Evolutionary conservation across 805 yeast species (phyloP), one percentile per base, ranked within the genome.

Genomic region (Kodamaea nitidulidarum): DNA sequence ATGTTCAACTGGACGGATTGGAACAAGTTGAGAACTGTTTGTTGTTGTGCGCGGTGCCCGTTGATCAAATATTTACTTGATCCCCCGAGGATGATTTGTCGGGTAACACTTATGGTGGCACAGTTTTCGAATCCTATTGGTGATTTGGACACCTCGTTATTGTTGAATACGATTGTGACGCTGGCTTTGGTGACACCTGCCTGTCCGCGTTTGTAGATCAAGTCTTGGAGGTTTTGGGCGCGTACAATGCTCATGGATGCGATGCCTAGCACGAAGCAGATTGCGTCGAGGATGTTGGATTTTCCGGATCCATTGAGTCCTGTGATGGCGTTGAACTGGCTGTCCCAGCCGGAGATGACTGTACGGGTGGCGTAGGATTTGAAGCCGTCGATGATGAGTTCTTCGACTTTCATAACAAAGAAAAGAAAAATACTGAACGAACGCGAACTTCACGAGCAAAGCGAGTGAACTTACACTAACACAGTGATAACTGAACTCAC

Each of bases 241-340:
- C 99, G 73, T 18, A 95, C 96, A 0, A 95, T 85, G n/a, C 86
- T 60, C 93, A 91, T 88, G 9, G 95, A 80, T 1, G 96, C 82
- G 44, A 93, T 90, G 40, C 99, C 99, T 24, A 93, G 71, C n/a
- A 95, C 99, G 62, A 93, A 93, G 63, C 98, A 93, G 41, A 93
- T 91, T 41, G 99, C 95, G 62, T 93, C 98, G 32, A 93, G 70
- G 42, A 93, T 90, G 59, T 93, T 93, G 15, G 98, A 91, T 56
- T 93, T 93, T 4, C 99, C 99, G 0, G 96, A 88, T 7, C 99
- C 99, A 58, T 93, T 93, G 36, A 93, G 72, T 6, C 99, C 99
- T 0, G 98, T 95, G 57, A 93, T 91, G 52, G 98, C 96, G 64
- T 95, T 93, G 65, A 93, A 95, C 63, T 85, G 95, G 1, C 86